These are phyloP conservation scores for Sarocladium strictum DNA, from an alignment of 2,329 filamentous ascomycete genomes.

Conservation along the genomic window DNA sequence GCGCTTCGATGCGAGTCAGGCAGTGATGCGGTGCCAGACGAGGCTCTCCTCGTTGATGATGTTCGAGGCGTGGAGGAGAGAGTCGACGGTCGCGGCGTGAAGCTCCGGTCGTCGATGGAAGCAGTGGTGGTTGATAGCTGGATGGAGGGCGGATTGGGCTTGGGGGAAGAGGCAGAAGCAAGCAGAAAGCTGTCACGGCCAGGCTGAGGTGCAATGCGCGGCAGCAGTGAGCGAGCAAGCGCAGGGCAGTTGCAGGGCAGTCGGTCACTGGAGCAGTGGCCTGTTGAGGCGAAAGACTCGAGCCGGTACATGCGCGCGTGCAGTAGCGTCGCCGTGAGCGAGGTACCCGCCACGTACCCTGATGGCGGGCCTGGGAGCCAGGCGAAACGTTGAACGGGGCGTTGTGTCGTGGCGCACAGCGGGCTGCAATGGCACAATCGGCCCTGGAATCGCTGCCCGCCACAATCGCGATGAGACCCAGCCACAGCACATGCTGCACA, in stretches of 20 bases:
- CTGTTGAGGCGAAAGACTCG: constrained; percentile 8
- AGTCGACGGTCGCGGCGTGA: not conserved
- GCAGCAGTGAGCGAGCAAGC: not conserved
- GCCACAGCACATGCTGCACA: not conserved
- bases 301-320: constrained; percentile 14
- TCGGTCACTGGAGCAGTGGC: constrained; percentile 3
- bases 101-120: constrained; percentile 4
- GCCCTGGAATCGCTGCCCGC: not conserved
- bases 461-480: not conserved
- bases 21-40: not conserved
- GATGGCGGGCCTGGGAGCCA: not conserved
- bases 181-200: constrained; percentile 7
- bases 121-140: not conserved
- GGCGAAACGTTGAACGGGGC: constrained; percentile 2
- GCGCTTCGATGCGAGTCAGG: constrained; percentile 8
- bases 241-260: not conserved
- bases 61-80: not conserved
- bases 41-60: not conserved
- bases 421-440: not conserved
- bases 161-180: not conserved
- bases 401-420: not conserved
- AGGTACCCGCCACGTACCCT: not conserved
- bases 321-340: constrained; percentile 14
- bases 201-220: constrained; percentile 9
- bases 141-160: not conserved